A percentile compares a stretch with the other conserved stretches of the same genome.
These are phyloP conservation scores for Psophocarpus tetragonolobus DNA, from an alignment of 306 rosid species.

Conservation along the genomic window DNA sequence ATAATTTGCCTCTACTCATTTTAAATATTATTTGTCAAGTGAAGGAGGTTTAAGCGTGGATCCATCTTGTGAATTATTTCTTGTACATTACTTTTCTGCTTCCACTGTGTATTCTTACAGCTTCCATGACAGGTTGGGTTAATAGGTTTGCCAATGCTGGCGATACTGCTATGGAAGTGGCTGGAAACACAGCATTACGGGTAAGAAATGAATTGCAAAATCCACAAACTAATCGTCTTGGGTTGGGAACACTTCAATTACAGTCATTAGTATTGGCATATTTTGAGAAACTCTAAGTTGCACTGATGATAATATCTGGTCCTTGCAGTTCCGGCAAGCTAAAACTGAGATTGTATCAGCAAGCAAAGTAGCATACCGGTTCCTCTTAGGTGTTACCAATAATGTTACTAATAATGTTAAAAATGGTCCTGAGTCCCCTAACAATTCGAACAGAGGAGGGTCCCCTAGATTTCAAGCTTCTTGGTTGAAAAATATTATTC, in stretches of 20 bases:
- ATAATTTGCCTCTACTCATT: constrained; percentile 1
- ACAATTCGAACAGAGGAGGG: constrained; percentile 65
- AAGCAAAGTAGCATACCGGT: constrained; percentile 94
- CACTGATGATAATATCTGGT: constrained; percentile 26
- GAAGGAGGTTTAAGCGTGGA: not conserved
- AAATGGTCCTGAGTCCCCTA: constrained; percentile 54
- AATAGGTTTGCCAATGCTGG: constrained; percentile 99
- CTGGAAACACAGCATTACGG: constrained; percentile 86
- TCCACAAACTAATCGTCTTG: not conserved
- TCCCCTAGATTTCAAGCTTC: constrained; percentile 73
- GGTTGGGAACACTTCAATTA: not conserved
- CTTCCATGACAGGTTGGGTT: constrained; percentile 85
- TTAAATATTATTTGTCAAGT: not conserved
- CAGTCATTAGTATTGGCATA: not conserved
- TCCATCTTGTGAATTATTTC: constrained; percentile 16
- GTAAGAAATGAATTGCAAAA: constrained; percentile 51
- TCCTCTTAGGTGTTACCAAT: constrained; percentile 73
- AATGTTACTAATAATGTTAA: constrained; percentile 67
- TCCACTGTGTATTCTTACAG: constrained; percentile 29
- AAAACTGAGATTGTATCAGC: constrained; percentile 90
- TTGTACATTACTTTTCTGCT: constrained; percentile 13
- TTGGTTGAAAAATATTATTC: constrained; percentile 83
- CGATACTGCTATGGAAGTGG: constrained; percentile 96
- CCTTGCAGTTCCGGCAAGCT: constrained; percentile 90
- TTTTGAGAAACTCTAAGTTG: not conserved